phyloP scores from a whole-genome alignment of 2,329 filamentous ascomycete species.

The Curvularia spicifera region DNA sequence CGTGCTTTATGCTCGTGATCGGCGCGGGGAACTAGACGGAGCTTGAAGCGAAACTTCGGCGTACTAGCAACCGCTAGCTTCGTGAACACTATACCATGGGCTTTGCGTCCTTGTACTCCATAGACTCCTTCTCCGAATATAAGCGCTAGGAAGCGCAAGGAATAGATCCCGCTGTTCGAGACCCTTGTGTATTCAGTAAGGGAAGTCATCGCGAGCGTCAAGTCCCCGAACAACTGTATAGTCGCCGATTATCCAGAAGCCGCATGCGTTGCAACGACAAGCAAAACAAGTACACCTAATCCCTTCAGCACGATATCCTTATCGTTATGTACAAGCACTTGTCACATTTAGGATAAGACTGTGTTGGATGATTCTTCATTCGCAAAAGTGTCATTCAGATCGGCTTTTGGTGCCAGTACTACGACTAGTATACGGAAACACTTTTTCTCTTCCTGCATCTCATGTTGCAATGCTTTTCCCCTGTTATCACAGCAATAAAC shows the following conservation, averaged over 20 bases:
- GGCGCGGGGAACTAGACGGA: background rate
- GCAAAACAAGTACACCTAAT: background rate
- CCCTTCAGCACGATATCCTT: too few species aligned
- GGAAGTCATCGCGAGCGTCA: background rate
- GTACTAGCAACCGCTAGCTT: background rate
- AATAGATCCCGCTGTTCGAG: background rate
- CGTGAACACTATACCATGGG: too few species aligned
- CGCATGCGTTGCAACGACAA: background rate
- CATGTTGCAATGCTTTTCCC: constrained; percentile 16
- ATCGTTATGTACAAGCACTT: background rate
- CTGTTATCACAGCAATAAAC: constrained; percentile 15
- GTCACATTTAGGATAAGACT: background rate
- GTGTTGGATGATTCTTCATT: constrained; percentile 17
- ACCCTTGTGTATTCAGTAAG: too few species aligned
- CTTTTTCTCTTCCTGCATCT: constrained; percentile 15
- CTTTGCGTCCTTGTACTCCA: background rate
- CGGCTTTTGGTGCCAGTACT: constrained; percentile 14
- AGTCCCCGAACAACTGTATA: background rate
- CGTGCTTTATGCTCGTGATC: constrained; percentile 3
- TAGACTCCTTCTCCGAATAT: background rate
- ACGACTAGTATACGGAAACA: constrained; percentile 23
- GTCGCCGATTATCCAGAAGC: background rate
- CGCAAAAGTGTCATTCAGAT: constrained; percentile 10
- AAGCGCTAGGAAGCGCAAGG: background rate
- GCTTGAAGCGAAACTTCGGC: background rate